A percentile compares a stretch with the other conserved stretches of the same genome.
Conservation (phyloP, 2,329 filamentous ascomycete genomes). For the Xylaria polymorpha region DNA sequence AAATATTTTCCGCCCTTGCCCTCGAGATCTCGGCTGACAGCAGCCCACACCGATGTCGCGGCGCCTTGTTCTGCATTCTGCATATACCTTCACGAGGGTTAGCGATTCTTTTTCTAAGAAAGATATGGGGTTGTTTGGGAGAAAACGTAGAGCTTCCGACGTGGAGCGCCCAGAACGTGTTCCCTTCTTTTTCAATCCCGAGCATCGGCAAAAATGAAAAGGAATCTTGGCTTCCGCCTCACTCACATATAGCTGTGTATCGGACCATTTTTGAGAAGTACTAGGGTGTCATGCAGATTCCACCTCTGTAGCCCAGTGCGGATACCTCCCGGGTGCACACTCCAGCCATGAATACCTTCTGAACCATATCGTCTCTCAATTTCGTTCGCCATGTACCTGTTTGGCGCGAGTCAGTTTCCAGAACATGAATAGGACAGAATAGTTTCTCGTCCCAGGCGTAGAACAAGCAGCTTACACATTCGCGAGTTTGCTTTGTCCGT, state of each 20-base stretch:
- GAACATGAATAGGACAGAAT: not conserved
- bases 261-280: constrained; percentile 19
- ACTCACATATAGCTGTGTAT: constrained; percentile 25
- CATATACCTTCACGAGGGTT: constrained; percentile 44
- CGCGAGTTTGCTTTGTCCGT: constrained; percentile 59
- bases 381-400: constrained; percentile 57
- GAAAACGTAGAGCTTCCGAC: not conserved
- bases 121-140: not conserved
- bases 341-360: constrained; percentile 55
- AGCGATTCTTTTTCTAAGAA: not conserved
- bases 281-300: constrained; percentile 23
- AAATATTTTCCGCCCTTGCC: constrained; percentile 55
- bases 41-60: constrained; percentile 55
- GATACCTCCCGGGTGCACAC: constrained; percentile 57
- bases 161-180: not conserved
- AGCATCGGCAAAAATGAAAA: not conserved
- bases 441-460: not conserved
- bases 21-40: constrained; percentile 52
- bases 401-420: not conserved
- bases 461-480: constrained; percentile 51
- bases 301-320: constrained; percentile 28
- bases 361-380: constrained; percentile 59
- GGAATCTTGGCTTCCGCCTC: not conserved
- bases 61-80: constrained; percentile 54
- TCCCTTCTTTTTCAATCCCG: not conserved